Evolutionary conservation across 2,329 filamentous ascomycete genomes (phyloP).

Genomic region (Hymenoscyphus linearis): DNA sequence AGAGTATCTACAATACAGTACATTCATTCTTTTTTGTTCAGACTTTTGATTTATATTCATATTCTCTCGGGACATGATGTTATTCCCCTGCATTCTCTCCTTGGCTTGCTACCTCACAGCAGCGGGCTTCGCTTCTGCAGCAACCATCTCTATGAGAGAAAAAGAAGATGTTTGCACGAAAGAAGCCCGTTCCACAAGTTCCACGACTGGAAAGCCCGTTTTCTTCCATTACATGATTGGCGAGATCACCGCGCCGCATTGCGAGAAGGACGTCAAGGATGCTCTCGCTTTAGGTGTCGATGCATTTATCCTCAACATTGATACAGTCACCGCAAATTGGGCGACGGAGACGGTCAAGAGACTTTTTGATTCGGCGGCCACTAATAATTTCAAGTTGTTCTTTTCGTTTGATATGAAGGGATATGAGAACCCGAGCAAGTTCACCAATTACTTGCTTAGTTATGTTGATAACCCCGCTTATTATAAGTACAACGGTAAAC

Average conservation of each 20-base stretch:
- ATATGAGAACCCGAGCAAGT: constrained; percentile 24
- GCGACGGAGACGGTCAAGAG: constrained; percentile 26
- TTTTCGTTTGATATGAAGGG: constrained; percentile 35
- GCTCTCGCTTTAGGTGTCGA: constrained; percentile 31
- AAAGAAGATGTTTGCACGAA: neutral
- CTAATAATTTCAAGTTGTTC: constrained; percentile 32
- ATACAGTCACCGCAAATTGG: constrained; percentile 17
- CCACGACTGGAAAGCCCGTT: neutral
- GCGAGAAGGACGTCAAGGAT: constrained; percentile 17
- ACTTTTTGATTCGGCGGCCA: constrained; percentile 32
- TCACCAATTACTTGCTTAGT: constrained; percentile 25
- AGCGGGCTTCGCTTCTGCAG: neutral
- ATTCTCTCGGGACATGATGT: neutral
- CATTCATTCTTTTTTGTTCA: neutral
- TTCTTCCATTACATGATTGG: constrained; percentile 4
- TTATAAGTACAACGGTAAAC: constrained; percentile 27
- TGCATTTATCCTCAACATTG: constrained; percentile 30
- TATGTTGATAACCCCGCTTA: constrained; percentile 28
- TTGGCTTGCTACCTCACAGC: constrained; percentile 1
- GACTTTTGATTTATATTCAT: neutral
- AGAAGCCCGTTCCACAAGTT: neutral
- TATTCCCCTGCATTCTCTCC: neutral
- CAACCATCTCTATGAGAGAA: neutral
- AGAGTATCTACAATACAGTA: neutral
- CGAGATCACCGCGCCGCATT: neutral